A percentile compares a stretch with the other conserved stretches of the same genome.
Conservation (phyloP, 1,284 basidiomycete genomes). For the Ceratobasidium sp. region DNA sequence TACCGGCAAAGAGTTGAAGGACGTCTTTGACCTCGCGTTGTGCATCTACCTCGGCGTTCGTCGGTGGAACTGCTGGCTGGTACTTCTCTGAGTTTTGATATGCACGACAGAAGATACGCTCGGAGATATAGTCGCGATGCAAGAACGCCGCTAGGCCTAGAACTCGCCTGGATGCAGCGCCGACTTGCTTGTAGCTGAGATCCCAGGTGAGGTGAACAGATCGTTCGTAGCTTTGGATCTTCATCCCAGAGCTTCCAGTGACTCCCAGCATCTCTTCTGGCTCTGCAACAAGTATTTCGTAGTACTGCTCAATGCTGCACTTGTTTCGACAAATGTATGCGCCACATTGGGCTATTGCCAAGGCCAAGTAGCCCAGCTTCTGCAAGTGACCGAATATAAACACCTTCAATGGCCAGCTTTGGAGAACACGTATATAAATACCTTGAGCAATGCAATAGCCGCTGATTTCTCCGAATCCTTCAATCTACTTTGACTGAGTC, state of each 20-base stretch:
- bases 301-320: neutral
- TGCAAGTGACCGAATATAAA: neutral
- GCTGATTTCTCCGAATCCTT: neutral
- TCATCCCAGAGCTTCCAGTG: too few relatives aligned
- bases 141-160: neutral
- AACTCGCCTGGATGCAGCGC: neutral
- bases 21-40: slow-evolving; percentile 2
- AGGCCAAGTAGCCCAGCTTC: slow-evolving; percentile 13
- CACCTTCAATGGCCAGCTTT: too few relatives aligned
- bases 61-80: neutral
- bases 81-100: neutral
- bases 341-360: slow-evolving; percentile 28
- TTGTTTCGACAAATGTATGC: slow-evolving; percentile 16
- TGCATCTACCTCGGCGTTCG: neutral
- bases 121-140: neutral
- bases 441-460: neutral
- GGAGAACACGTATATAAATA: neutral
- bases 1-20: neutral
- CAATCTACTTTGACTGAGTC: neutral
- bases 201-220: slow-evolving; percentile 4
- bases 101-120: slow-evolving; percentile 4
- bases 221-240: slow-evolving; percentile 13
- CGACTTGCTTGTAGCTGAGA: slow-evolving; percentile 13
- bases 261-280: neutral
- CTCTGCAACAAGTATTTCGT: neutral